Evolutionary conservation across 345 rosid species (phyloP), one percentile per base, ranked within the genome.

Genomic region (Ricinus communis): DNA sequence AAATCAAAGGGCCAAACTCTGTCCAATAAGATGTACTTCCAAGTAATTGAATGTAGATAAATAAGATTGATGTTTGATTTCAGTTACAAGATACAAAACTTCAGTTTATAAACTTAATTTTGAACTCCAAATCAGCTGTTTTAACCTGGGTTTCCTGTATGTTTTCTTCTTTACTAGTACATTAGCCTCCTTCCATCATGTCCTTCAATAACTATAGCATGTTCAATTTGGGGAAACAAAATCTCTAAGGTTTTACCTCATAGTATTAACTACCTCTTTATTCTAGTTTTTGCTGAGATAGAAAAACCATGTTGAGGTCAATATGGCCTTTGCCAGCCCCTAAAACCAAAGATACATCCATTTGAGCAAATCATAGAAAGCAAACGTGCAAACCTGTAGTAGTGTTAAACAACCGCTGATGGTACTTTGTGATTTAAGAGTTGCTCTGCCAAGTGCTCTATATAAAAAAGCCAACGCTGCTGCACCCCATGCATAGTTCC

Each of bases 401-500:
- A 93, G 82, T 21, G 98, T 93, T 86, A 93, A 86, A 73, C 98
- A 91, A 61, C 98, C 98, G 68, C 97, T 89, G 51, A 93, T 93
- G 1, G 98, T 93, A 82, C 98, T 89, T 71, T 93, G 98, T 33
- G 97, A 90, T 80, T 87, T 90, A 60, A 87, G 91, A 55, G 97
- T 89, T 60, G 98, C 98, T 82, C 91, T 93, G 45, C 98, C 98
- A 68, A 93, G 98, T 55, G 98, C 97, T 59, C 98, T 86, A 43
- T 93, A 93, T 75, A 93, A 78, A 84, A 93, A 93, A 21, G 96
- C 88, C 85, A 90, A 81, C n/a, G 93, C 88, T 28, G 97, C 97
- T 18, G 98, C 95, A 76, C 97, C 98, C 96, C 96, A 93, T 1
- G 98, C 92, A 84, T 83, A 93, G n/a, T 74, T 84, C 70, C 98